Evolutionary conservation across 345 rosid genomes (phyloP), one percentile per base, ranked within the genome.

Genomic region (Aquilaria malaccensis): DNA sequence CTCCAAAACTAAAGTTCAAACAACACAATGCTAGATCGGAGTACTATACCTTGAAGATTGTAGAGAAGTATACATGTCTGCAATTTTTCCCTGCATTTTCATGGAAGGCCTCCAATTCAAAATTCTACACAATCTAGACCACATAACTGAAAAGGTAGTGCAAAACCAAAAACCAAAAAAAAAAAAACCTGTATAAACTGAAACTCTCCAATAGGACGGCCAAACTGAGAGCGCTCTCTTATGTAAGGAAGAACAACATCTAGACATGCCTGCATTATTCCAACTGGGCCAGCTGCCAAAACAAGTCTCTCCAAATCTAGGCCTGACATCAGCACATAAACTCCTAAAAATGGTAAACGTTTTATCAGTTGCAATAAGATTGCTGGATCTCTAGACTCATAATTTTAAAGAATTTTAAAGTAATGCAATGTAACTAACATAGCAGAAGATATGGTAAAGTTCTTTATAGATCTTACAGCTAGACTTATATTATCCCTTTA

Each of bases 181-280:
- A 32, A 67, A 55, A 13, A 56, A 70, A 87, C 98, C 94, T 89
- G 98, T 69, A 93, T 85, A 75, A 93, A 89, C 76, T 89, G 94
- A 74, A 87, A 89, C 67, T 85, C 96, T 53, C 96, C 96, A 51
- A 93, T 72, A 58, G 96, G 96, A 61, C 79, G 94, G 59, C 98
- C 97, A 78, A 89, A 93, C 67, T 93, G 98, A 72, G 78, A 84
- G 67, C 97, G 72, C 68, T 93, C 90, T 43, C 76, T 70, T 63
- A 89, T 73, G 67, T 93, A 89, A 56, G 98, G 98, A 76, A 93
- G 97, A 70, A 84, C 97, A 33, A 67, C 83, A 75, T 93, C 98
- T 53, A 93, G 89, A 70, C 95, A 87, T 67, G 95, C 91, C 77
- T 93, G 97, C 97, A 93, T 93, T 67, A 93, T 93, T 60, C 97